phyloP scores from a whole-genome alignment of 768 basidiomycete genomes.

The Vararia minispora region DNA sequence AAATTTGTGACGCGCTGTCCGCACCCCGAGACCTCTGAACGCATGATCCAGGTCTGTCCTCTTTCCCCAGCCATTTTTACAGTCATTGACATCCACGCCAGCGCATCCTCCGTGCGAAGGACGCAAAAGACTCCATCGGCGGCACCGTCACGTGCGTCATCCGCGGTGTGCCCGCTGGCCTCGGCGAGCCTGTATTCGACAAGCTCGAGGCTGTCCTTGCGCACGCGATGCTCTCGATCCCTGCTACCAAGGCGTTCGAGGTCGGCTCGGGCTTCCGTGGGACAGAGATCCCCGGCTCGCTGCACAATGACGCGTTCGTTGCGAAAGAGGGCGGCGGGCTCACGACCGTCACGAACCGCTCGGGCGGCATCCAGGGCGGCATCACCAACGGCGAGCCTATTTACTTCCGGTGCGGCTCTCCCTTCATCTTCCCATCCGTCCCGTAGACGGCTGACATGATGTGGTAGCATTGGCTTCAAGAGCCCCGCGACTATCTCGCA shows the following conservation, averaged over 20 bases:
- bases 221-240: conserved; percentile 98
- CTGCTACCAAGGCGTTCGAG: conserved; percentile 97
- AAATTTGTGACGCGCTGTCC: conserved; percentile 83
- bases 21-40: conserved; percentile 75
- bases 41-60: conserved; percentile 71
- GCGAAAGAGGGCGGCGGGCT: conserved; percentile 53
- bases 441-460: background rate
- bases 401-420: conserved; percentile 73
- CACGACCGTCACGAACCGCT: conserved; percentile 88
- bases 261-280: conserved; percentile 95
- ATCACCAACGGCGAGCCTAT: conserved; percentile 96
- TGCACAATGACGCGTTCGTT: conserved; percentile 88
- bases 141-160: conserved; percentile 98
- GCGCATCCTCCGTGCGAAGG: conserved; percentile 92
- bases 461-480: conserved; percentile 83
- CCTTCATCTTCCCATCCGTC: conserved; percentile 7
- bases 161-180: conserved; percentile 77
- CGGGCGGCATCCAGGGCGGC: conserved; percentile 94
- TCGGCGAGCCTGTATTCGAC: conserved; percentile 97
- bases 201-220: conserved; percentile 94
- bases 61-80: background rate
- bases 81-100: conserved; percentile 20
- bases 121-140: conserved; percentile 86
- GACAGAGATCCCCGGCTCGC: conserved; percentile 84
- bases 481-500: conserved; percentile 97